Evolutionary conservation across 164 flowering plant species (phyloP), one percentile per base, ranked within the genome.

Genomic region (Sedum album): DNA sequence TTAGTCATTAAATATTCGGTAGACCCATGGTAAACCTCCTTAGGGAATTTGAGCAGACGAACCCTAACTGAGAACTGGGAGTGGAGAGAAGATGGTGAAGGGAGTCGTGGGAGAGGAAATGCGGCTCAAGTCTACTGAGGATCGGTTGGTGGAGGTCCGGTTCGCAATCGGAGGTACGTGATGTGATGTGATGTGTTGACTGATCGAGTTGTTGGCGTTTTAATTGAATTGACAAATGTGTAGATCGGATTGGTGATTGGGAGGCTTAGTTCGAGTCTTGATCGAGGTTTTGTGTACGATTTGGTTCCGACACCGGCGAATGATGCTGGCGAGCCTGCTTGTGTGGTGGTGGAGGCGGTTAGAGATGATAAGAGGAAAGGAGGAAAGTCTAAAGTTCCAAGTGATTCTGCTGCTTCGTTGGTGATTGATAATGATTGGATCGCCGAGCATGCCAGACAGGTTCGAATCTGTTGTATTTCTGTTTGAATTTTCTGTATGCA

Each of bases 401-500:
- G 67, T 18, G 81, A 71, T 69, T 70, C 82, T 11, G 69, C 74
- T 28, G 69, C 88, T 8, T 77, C 86, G 14, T 68, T 93, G 72
- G 71, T 71, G 23, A 81, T 90, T 49, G 98, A 93, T 73, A 48
- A 71, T 10, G 96, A 86, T 72, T 93, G 98, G 98, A 85, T 93
- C 31, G 84, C 88, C 53, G 97, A 93, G 70, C 97, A 90, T 39
- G 91, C 92, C 68, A 89, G 96, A 39, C 96, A 93, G 93, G 98
- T 90, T 20, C 5, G 31, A 31, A 49, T 20, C n/a, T 8, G 18
- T 63, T 33, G 35, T 4, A n/a, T 20, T 69, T 28, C 31, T 14
- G 6, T 66, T 25, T 17, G 15, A 18, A 13, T n/a, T 35, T 33
- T 23, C 44, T 4, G 26, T 1, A 0, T 6, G n/a, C n/a, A n/a